Percentiles rank a stretch among this genome's conserved stretches.
These are phyloP conservation scores for Sporisorium scitamineum DNA, from an alignment of 1,284 basidiomycete genomes.

Conservation along the genomic window DNA sequence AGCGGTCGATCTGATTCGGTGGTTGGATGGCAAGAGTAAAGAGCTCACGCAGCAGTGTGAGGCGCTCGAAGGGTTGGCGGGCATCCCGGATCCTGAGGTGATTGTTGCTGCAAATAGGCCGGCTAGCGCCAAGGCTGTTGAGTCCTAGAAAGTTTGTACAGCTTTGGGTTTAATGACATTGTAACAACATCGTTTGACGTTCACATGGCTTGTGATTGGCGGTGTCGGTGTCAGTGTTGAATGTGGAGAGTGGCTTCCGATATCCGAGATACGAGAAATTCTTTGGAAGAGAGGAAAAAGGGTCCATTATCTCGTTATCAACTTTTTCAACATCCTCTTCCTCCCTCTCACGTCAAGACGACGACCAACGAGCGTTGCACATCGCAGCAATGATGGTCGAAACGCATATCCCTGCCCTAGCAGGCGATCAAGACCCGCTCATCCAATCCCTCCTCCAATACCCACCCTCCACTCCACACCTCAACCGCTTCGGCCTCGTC, in stretches of 20 bases:
- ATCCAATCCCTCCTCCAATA: constrained; percentile 34
- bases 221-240: background rate
- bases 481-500: constrained; percentile 42
- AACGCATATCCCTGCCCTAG: constrained; percentile 23
- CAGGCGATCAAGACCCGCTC: constrained; percentile 7
- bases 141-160: background rate
- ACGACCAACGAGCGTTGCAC: background rate
- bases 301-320: background rate
- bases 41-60: constrained; percentile 54
- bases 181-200: constrained; percentile 11
- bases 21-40: constrained; percentile 63
- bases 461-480: constrained; percentile 53
- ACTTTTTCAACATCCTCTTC: background rate
- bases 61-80: constrained; percentile 52
- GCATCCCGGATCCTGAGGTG: constrained; percentile 34
- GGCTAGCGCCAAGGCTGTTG: constrained; percentile 20
- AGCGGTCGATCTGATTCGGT: constrained; percentile 66
- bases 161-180: background rate
- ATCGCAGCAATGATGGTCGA: constrained; percentile 30
- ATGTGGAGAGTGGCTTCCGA: constrained; percentile 4
- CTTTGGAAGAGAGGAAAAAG: background rate
- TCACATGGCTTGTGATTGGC: no score
- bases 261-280: background rate
- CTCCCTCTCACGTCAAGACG: background rate
- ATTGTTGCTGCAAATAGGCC: constrained; percentile 39